Base-by-base conservation (phyloP, 2,329 filamentous ascomycete species). In the Ceratocystis huliohia region DNA sequence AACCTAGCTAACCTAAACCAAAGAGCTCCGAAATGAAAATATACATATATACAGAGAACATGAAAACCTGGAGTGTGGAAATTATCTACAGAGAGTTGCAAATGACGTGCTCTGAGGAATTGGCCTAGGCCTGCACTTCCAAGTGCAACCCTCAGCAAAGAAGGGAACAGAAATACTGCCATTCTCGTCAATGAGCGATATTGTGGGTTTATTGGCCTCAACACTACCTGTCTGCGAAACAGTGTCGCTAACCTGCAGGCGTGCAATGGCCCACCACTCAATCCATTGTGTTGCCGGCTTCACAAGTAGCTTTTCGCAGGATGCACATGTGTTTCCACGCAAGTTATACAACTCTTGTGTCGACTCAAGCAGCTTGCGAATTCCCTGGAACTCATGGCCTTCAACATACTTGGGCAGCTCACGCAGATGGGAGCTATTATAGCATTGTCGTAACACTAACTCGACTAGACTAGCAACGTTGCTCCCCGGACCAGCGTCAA, bases 231-330 rank as follows among this genome's bases (percentile, higher is more conserved):
- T 20, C 50, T 53, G 48, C 10, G 57, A 30, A 2, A 41, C 61
- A 13, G 41, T 50, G 30, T 67, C 65, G 15, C 17, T 63, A 37
- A 59, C 28, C 15, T 59, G 25, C 28, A 28, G 15, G 5, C 56
- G 25, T 37, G 56, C 28, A 25, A 68, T n/a, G 13, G 67, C 77
- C 72, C 81, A 83, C 81, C 84, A 87, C 71, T 87, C 85, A 6
- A 87, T 74, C 84, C 85, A 87, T 70, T 84, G 78, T 0, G 80
- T 76, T 2, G 78, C 73, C 2, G 84, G 81, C 25, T 81, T 75
- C 5, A 84, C 74, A 3, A 82, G 78, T 7, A 72, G 71, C 33
- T 78, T 77, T 28, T 73, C 70, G 70, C 85, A 87, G 0, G 78
- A 74, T 1, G 81, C 80, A 70, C 85, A 87, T 1, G 71, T 71